Conservation (phyloP, 1,284 basidiomycete genomes). For the Vanrija sp. region DNA sequence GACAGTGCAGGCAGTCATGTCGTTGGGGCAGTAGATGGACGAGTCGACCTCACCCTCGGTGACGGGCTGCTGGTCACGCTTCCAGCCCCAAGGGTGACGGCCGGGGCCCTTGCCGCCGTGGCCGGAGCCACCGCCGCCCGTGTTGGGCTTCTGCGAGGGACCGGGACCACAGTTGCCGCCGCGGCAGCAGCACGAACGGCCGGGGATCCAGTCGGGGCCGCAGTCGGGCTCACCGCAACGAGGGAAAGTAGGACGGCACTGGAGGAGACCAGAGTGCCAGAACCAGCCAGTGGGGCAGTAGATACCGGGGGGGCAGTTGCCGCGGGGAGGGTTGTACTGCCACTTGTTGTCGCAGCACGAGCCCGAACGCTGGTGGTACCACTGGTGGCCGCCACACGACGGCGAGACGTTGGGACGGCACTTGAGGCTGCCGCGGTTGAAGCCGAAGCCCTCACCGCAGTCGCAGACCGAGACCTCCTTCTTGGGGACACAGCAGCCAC, state of each 20-base stretch:
- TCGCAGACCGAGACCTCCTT: conserved; percentile 30
- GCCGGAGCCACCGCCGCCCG: neutral
- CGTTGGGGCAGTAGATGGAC: conserved; percentile 37
- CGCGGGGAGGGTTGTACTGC: conserved; percentile 21
- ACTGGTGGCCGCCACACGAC: conserved; percentile 1
- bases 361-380: conserved; percentile 30
- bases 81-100: conserved; percentile 4
- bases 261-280: conserved; percentile 29
- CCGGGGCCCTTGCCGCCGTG: conserved; percentile 4
- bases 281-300: conserved; percentile 44
- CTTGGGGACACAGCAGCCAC: conserved; percentile 22
- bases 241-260: conserved; percentile 2
- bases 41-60: conserved; percentile 32
- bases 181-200: neutral
- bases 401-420: conserved; percentile 21
- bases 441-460: conserved; percentile 43
- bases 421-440: conserved; percentile 25
- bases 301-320: conserved; percentile 30
- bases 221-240: conserved; percentile 6
- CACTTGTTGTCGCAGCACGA: conserved; percentile 32
- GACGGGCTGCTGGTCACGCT: conserved; percentile 29
- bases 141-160: neutral
- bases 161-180: neutral
- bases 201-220: neutral
- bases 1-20: conserved; percentile 37